Evolutionary conservation across 345 rosid genomes (phyloP).

Genomic region (Fremontodendron californicum): DNA sequence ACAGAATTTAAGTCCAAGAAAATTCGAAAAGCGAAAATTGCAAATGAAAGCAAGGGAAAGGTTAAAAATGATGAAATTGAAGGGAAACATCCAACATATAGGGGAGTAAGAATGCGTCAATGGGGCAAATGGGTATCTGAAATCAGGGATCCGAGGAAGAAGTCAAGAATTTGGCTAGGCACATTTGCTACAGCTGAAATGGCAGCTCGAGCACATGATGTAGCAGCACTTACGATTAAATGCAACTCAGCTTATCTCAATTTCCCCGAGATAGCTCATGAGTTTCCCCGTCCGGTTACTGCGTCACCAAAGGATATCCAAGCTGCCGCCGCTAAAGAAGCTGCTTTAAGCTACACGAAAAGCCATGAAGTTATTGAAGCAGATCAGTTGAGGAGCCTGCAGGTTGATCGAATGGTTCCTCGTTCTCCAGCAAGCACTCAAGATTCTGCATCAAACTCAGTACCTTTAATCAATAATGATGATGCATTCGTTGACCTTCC

Average conservation of each 20-base stretch:
- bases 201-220: conserved; percentile 98
- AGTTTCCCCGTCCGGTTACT: conserved; percentile 63
- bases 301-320: conserved; percentile 77
- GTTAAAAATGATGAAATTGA: conserved; percentile 10
- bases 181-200: conserved; percentile 84
- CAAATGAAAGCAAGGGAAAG: conserved; percentile 10
- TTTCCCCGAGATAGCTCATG: conserved; percentile 61
- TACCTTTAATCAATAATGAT: conserved; percentile 25
- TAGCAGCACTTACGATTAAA: conserved; percentile 72
- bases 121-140: conserved; percentile 99
- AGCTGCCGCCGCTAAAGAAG: conserved; percentile 76
- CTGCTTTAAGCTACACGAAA: conserved; percentile 29
- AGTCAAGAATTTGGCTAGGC: conserved; percentile 92
- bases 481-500: conserved; percentile 73
- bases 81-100: conserved; percentile 45
- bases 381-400: background rate
- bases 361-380: background rate
- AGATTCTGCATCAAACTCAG: conserved; percentile 28
- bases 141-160: conserved; percentile 83
- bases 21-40: conserved; percentile 5
- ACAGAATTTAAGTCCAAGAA: background rate
- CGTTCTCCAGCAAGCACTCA: conserved; percentile 35
- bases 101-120: conserved; percentile 86
- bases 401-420: conserved; percentile 16
- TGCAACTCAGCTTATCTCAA: conserved; percentile 72